A percentile compares a stretch with the other conserved stretches of the same genome.
Conservation (phyloP, 2,329 filamentous ascomycete genomes). For the Orbilia blumenaviensis region DNA sequence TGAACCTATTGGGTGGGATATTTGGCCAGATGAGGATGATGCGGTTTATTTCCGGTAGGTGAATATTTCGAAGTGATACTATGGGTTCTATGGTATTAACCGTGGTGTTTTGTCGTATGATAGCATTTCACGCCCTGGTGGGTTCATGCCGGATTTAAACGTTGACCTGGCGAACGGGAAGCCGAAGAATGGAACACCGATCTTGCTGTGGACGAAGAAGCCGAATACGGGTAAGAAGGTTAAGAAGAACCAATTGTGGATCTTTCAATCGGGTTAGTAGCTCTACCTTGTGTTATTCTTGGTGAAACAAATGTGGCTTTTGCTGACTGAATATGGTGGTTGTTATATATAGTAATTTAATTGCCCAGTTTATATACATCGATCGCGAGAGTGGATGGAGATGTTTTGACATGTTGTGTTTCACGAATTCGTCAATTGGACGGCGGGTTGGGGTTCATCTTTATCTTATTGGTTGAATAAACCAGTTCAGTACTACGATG, state of each 20-base stretch:
- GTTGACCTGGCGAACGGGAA: slow-evolving; percentile 21
- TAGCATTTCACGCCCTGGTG: slow-evolving; percentile 1
- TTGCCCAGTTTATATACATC: too few relatives aligned
- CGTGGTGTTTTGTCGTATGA: background rate
- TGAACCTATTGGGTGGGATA: slow-evolving; percentile 14
- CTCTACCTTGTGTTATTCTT: background rate
- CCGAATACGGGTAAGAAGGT: slow-evolving; percentile 7
- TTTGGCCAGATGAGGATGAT: slow-evolving; percentile 14
- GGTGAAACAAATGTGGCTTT: background rate
- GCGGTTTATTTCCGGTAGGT: slow-evolving; percentile 18
- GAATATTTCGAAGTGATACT: too few relatives aligned
- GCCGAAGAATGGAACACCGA: slow-evolving; percentile 23
- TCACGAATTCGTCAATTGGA: too few relatives aligned
- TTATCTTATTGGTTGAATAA: too few relatives aligned
- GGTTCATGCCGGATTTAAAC: slow-evolving; percentile 1
- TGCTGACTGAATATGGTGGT: too few relatives aligned
- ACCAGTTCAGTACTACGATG: too few relatives aligned
- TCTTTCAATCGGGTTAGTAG: slow-evolving; percentile 17
- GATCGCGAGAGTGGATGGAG: too few relatives aligned
- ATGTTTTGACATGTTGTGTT: too few relatives aligned
- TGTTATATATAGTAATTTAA: too few relatives aligned
- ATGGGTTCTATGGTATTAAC: background rate
- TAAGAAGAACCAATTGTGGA: slow-evolving; percentile 36
- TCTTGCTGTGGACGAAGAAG: slow-evolving; percentile 27
- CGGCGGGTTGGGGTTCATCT: too few relatives aligned